These are phyloP conservation scores for Auricularia sp. DNA, from an alignment of 768 basidiomycete species.

Conservation along the genomic window DNA sequence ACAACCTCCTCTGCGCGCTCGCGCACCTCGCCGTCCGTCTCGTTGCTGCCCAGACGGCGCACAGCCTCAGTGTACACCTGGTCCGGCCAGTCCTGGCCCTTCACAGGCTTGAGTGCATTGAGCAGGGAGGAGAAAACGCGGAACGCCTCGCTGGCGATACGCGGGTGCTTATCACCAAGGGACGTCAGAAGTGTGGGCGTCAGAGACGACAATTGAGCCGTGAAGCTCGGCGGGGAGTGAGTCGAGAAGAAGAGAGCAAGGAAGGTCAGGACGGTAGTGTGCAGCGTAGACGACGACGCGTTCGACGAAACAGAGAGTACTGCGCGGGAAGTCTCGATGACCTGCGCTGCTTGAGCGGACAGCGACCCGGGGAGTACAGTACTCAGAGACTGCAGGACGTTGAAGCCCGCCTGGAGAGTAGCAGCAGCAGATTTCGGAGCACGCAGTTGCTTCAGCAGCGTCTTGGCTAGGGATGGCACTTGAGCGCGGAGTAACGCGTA, in stretches of 20 bases:
- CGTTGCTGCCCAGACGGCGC: constrained; percentile 57
- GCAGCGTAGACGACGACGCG: constrained; percentile 71
- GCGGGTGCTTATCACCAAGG: constrained; percentile 75
- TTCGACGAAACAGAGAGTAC: constrained; percentile 60
- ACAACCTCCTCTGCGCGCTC: constrained; percentile 72
- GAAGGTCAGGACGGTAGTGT: constrained; percentile 79
- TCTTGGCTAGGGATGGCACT: constrained; percentile 69
- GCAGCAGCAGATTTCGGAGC: constrained; percentile 65
- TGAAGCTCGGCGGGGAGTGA: constrained; percentile 54
- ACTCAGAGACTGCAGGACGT: constrained; percentile 64
- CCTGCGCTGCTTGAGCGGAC: constrained; percentile 51
- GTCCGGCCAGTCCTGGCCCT: constrained; percentile 56
- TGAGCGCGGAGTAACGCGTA: constrained; percentile 62
- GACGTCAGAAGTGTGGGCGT: constrained; percentile 68
- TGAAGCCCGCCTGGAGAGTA: constrained; percentile 80
- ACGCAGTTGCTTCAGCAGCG: constrained; percentile 77
- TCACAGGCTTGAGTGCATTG: constrained; percentile 61
- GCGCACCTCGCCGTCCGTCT: constrained; percentile 89
- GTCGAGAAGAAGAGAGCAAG: constrained; percentile 73
- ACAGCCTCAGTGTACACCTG: constrained; percentile 67
- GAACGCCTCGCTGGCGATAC: constrained; percentile 83
- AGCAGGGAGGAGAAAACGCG: constrained; percentile 77
- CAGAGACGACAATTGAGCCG: constrained; percentile 50
- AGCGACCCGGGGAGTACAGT: constrained; percentile 78
- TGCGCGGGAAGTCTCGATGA: constrained; percentile 54